These are phyloP conservation scores for Wallacemonas sp. DNA, from an alignment of 208 protist genomes.

Conservation along the genomic window DNA sequence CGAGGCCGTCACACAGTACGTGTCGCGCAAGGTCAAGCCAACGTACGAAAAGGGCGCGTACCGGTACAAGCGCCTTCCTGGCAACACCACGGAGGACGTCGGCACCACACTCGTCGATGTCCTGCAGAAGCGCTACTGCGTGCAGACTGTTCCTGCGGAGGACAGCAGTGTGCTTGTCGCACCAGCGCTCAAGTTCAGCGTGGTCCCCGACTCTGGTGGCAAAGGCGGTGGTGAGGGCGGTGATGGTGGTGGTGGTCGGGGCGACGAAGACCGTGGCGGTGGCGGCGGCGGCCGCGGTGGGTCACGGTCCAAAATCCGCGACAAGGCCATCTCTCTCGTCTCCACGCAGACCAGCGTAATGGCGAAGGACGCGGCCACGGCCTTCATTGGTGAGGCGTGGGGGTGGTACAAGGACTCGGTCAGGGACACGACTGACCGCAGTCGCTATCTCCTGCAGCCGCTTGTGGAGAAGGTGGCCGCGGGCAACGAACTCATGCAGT, in stretches of 20 bases:
- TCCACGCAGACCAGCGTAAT: conserved; percentile 4
- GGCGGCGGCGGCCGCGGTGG: not conserved
- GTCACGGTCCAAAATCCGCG: not conserved
- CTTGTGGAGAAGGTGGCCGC: conserved; percentile 9
- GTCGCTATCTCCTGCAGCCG: conserved; percentile 74
- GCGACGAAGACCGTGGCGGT: not conserved
- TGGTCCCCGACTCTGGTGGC: conserved; percentile 17
- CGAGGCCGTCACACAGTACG: conserved; percentile 63
- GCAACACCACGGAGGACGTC: not conserved
- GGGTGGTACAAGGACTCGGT: conserved; percentile 55
- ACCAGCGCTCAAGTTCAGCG: conserved; percentile 16
- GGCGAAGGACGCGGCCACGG: conserved; percentile 10
- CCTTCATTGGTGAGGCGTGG: conserved; percentile 32
- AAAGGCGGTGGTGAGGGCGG: not conserved
- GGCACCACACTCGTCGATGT: conserved; percentile 9
- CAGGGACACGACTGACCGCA: conserved; percentile 4
- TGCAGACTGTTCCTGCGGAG: conserved; percentile 32
- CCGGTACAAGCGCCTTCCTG: conserved; percentile 21
- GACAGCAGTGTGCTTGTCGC: conserved; percentile 18
- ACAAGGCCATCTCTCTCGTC: not conserved
- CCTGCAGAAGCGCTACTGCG: conserved; percentile 22
- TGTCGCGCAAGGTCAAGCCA: conserved; percentile 35
- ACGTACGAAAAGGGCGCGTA: conserved; percentile 48
- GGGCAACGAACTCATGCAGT: conserved; percentile 27
- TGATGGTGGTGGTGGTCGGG: not conserved